Evolutionary conservation across 805 yeast species (phyloP).

Genomic region (Saturnispora mendoncae): DNA sequence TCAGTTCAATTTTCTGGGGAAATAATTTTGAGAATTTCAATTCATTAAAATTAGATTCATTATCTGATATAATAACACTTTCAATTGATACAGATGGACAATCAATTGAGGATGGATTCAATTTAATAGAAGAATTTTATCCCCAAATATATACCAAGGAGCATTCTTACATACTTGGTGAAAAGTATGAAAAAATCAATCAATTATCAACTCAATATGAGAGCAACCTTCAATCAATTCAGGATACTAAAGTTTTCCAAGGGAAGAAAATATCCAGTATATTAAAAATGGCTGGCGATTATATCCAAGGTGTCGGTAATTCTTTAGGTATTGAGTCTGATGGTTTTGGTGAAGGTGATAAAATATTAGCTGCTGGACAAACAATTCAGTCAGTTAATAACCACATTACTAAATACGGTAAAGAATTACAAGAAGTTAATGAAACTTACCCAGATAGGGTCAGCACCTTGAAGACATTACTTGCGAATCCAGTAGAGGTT

Average conservation of each 20-base stretch:
- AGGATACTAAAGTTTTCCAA: slow-evolving; percentile 23
- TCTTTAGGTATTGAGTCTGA: background rate
- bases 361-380: slow-evolving; percentile 12
- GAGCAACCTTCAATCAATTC: slow-evolving; percentile 7
- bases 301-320: slow-evolving; percentile 14
- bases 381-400: slow-evolving; percentile 4
- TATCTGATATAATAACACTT: slow-evolving; percentile 31
- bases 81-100: slow-evolving; percentile 24
- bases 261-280: slow-evolving; percentile 27
- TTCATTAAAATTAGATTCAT: slow-evolving; percentile 13
- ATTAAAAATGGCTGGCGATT: slow-evolving; percentile 22
- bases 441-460: slow-evolving; percentile 17
- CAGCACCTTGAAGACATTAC: slow-evolving; percentile 8
- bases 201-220: background rate
- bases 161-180: slow-evolving; percentile 18
- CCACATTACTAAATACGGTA: background rate
- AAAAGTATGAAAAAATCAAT: slow-evolving; percentile 13
- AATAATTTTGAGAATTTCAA: slow-evolving; percentile 2
- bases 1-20: slow-evolving; percentile 25
- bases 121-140: slow-evolving; percentile 27
- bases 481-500: background rate
- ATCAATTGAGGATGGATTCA: slow-evolving; percentile 22
- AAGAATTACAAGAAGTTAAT: slow-evolving; percentile 6
- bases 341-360: slow-evolving; percentile 10
- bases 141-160: slow-evolving; percentile 33